phyloP scores from a whole-genome alignment of 2,329 filamentous ascomycete genomes.

The Blastomyces gilchristii region DNA sequence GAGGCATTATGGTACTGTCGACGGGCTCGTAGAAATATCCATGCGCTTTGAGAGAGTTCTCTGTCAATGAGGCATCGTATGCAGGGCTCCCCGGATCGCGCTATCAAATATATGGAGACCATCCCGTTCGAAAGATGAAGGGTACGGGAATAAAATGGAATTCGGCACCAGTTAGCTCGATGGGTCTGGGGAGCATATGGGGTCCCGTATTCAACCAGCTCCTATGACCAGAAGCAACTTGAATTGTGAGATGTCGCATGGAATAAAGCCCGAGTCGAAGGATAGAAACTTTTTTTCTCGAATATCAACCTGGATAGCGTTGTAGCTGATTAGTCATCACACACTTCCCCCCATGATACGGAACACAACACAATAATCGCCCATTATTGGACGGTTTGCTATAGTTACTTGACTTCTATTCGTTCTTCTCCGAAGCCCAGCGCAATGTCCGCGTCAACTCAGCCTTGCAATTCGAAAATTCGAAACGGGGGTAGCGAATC shows the following conservation, averaged over 20 bases:
- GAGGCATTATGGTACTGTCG: constrained; percentile 15
- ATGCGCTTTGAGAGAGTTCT: neutral
- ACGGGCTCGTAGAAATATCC: constrained; percentile 2
- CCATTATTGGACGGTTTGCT: neutral
- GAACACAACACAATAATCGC: neutral
- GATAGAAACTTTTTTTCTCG: too few relatives aligned
- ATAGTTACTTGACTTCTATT: neutral
- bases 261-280: too few relatives aligned
- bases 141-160: neutral
- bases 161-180: neutral
- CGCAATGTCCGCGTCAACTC: too few relatives aligned
- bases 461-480: too few relatives aligned
- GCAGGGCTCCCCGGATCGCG: neutral
- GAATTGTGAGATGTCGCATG: neutral
- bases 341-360: neutral
- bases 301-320: too few relatives aligned
- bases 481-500: too few relatives aligned
- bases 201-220: neutral
- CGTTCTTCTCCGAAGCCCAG: too few relatives aligned
- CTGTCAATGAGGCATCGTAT: constrained; percentile 1
- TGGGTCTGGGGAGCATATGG: neutral
- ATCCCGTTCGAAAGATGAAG: neutral
- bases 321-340: neutral
- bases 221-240: neutral
- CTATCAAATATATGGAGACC: neutral